A percentile compares a stretch with the other conserved stretches of the same genome.
Conservation (phyloP, 768 basidiomycete genomes). For the Macrolepiota albuminosa region DNA sequence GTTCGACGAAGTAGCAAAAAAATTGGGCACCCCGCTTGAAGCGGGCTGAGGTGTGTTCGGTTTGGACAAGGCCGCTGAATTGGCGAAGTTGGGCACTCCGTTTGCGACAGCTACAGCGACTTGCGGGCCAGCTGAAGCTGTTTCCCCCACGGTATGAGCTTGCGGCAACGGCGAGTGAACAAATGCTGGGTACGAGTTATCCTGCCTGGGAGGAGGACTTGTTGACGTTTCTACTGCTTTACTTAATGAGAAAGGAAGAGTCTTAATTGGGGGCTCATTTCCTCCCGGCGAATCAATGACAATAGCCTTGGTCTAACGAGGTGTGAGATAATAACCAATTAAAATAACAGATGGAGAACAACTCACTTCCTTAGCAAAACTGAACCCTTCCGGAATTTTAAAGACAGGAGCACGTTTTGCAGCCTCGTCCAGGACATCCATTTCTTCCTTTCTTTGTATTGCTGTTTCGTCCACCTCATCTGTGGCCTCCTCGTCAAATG, state of each 20-base stretch:
- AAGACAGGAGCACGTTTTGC: conserved; percentile 53
- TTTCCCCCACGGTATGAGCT: background rate
- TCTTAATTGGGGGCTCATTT: conserved; percentile 62
- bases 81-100: background rate
- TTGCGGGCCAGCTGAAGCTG: background rate
- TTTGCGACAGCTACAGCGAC: background rate
- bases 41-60: background rate
- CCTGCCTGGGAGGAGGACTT: conserved; percentile 12
- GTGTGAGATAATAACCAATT: conserved; percentile 4
- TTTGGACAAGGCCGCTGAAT: background rate
- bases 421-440: conserved; percentile 46
- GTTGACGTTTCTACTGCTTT: conserved; percentile 23
- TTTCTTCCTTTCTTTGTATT: conserved; percentile 37
- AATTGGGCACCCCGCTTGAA: conserved; percentile 48
- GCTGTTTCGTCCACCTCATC: conserved; percentile 31
- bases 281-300: conserved; percentile 37
- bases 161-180: background rate
- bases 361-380: conserved; percentile 60
- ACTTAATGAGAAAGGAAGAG: conserved; percentile 63
- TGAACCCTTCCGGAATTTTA: conserved; percentile 58
- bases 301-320: conserved; percentile 27
- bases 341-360: background rate
- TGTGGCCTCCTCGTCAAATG: conserved; percentile 49
- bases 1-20: conserved; percentile 53
- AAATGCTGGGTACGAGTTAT: background rate